phyloP scores from a whole-genome alignment of 192 early-diverging fungal species.

The Backusella sp. region DNA sequence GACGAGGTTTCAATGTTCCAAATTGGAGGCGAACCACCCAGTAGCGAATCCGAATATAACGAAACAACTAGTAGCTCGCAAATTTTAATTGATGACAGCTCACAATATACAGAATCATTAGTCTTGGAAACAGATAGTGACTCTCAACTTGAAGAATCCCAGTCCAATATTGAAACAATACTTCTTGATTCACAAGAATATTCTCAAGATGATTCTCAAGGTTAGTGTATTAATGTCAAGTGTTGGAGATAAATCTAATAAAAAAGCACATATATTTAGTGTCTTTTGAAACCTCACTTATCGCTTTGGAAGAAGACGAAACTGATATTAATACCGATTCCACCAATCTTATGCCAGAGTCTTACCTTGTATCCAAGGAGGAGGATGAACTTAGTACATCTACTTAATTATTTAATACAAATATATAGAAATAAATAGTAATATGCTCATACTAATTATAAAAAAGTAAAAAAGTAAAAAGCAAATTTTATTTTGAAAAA shows the following conservation, averaged over 20 bases:
- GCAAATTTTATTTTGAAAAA: not conserved
- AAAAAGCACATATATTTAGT: not conserved
- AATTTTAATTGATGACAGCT: not conserved
- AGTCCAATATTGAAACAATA: not conserved
- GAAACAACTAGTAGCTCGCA: not conserved
- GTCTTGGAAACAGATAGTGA: not conserved
- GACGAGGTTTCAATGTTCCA: not conserved
- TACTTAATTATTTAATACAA: not conserved
- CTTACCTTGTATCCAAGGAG: conserved; percentile 4
- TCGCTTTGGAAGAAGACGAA: conserved; percentile 1
- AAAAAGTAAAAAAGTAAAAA: not conserved
- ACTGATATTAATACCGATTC: not conserved
- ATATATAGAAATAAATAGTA: conserved; percentile 8
- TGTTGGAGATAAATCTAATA: not conserved
- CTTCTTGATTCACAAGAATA: not conserved
- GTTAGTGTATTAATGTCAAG: not conserved
- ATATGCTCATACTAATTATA: not conserved
- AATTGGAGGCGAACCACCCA: not conserved
- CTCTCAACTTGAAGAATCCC: not conserved
- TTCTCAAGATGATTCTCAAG: not conserved
- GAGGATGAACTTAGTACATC: not conserved
- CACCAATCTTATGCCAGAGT: conserved; percentile 1
- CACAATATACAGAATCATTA: not conserved
- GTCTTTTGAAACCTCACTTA: not conserved
- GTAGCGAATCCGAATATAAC: not conserved